Base-by-base conservation (phyloP, 805 yeast genomes). In the Teunomyces kruisii region DNA sequence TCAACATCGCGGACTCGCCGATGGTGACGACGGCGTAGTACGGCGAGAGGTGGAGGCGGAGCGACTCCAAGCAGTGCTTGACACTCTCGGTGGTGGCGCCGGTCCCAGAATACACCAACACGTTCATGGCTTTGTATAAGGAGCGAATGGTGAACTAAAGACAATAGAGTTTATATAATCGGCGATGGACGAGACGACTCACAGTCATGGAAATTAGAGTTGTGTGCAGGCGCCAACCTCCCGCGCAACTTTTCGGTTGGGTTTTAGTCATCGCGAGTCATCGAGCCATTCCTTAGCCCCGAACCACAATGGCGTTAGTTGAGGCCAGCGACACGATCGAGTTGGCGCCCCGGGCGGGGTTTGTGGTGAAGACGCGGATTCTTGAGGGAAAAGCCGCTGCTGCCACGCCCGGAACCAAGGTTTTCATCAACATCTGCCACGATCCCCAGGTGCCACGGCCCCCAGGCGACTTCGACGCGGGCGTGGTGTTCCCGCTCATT, bases 11-110 rank as follows among this genome's bases (percentile, higher is more conserved):
- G 12, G 67, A 62, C 13, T 86, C 81, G 27, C 81, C 80, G 1
- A 88, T 84, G 1, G 86, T 75, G 14, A 81, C 72, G 3, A 94
- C 97, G 0, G 96, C 96, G 63, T 94, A 94, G 64, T 84, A 75
- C 0, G 97, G 97, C 1, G 96, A 87, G 9, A 94, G 72, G 45
- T 86, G 77, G 19, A 79, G 60, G 43, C 96, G 71, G 14, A 94
- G 73, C 1, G 95, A 79, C 52, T 88, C 92, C 4, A 87, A 62
- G 42, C 95, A 81, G 56, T 91, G 96, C 49, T 83, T 85, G 42
- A 90, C 95, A 26, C 94, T 84, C 42, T 89, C 95, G 1, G 85
- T 75, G 0, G 97, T 87, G 6, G 97, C 79, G 1, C 99, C 99
- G 1, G 88, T 85, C 13, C 61, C 63, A 2, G 60, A 51, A 32